These are phyloP conservation scores for Malus hybrid DNA, from an alignment of 331 rosid species.

Conservation along the genomic window DNA sequence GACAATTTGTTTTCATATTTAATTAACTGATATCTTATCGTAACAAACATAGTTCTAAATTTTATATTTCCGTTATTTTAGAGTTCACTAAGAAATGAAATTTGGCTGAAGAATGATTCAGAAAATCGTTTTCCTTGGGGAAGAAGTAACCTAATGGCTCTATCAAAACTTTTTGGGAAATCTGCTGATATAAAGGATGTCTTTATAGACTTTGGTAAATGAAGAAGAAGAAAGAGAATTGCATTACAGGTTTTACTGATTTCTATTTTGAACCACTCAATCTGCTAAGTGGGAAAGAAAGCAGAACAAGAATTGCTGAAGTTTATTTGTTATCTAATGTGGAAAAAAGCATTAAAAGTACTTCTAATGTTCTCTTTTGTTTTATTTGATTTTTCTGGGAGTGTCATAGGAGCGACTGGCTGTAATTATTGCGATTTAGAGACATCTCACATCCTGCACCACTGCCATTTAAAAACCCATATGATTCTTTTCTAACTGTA, in stretches of 20 bases:
- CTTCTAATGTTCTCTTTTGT: no score
- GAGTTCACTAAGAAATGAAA: background rate
- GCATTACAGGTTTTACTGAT: no score
- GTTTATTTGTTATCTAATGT: no score
- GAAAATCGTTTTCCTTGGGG: background rate
- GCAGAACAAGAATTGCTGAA: no score
- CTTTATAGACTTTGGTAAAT: no score
- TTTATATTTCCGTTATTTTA: background rate
- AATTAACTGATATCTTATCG: background rate
- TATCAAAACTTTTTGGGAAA: background rate
- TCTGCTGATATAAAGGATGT: no score
- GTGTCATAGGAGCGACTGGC: background rate
- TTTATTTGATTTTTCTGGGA: no score
- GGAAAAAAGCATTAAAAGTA: no score
- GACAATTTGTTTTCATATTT: background rate
- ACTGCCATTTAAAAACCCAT: background rate
- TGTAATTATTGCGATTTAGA: background rate
- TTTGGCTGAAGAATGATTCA: background rate
- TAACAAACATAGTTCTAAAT: background rate
- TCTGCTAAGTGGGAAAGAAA: no score
- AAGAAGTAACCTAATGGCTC: background rate
- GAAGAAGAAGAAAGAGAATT: no score
- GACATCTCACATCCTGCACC: background rate
- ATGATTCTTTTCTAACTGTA: background rate
- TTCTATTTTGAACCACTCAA: no score